phyloP scores from a whole-genome alignment of 169 alveolate species.

The Plasmodium chabaudi region DNA sequence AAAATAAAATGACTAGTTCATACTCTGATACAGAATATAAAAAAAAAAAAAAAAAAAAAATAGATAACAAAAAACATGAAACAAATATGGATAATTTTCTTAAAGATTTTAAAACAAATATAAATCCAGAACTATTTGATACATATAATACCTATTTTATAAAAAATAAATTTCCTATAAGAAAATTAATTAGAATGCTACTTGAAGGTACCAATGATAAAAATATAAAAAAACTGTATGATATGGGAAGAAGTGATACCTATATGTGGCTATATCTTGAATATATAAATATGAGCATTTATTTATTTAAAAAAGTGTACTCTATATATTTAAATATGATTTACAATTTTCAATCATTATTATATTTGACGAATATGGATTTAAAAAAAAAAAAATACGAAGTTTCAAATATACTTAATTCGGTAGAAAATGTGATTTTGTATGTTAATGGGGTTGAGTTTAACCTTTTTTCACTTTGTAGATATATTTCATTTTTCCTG shows the following conservation, averaged over 20 bases:
- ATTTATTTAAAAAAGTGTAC: conserved; percentile 32
- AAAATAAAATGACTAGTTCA: not conserved
- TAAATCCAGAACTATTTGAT: conserved; percentile 23
- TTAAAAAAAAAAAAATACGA: conserved; percentile 24
- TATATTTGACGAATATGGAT: conserved; percentile 39
- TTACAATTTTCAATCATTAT: conserved; percentile 40
- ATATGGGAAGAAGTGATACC: conserved; percentile 68
- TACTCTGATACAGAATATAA: not conserved
- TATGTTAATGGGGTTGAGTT: conserved; percentile 27
- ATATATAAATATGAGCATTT: conserved; percentile 61
- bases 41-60: conserved; percentile 1
- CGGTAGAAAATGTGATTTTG: conserved; percentile 23
- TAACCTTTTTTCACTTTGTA: conserved; percentile 44
- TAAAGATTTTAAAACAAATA: conserved; percentile 43
- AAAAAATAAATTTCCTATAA: conserved; percentile 49
- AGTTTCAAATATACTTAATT: not conserved
- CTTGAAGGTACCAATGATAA: conserved; percentile 45
- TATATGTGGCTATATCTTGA: conserved; percentile 61
- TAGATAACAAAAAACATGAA: not conserved
- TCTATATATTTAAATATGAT: conserved; percentile 33
- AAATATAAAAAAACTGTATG: conserved; percentile 39
- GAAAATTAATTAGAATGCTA: conserved; percentile 60
- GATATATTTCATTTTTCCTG: not conserved
- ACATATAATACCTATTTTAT: conserved; percentile 47
- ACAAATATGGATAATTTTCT: conserved; percentile 11